Evolutionary conservation across 805 yeast genomes (phyloP).

Genomic region (Ogataea degrootiae): DNA sequence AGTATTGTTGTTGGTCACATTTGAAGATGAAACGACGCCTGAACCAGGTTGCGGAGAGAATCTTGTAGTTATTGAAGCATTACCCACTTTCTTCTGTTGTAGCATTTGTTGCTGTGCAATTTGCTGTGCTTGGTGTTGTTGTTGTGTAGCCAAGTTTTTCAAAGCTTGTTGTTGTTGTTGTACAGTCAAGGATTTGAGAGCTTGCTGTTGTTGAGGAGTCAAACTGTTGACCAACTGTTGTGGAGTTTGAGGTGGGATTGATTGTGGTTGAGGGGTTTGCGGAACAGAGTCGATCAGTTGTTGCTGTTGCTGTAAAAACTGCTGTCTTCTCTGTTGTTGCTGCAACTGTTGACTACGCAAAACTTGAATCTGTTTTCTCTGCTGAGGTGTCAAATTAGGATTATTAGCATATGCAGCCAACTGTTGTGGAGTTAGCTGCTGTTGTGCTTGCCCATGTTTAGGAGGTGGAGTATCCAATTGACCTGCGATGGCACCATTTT

Average conservation of each 20-base stretch:
- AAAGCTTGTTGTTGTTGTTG: conserved; percentile 39
- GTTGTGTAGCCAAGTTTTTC: conserved; percentile 18
- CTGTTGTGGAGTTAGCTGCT: conserved; percentile 21
- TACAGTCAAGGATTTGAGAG: conserved; percentile 34
- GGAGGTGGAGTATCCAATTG: conserved; percentile 11
- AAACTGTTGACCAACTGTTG: conserved; percentile 20
- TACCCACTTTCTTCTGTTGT: conserved; percentile 15
- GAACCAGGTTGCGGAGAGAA: conserved; percentile 28
- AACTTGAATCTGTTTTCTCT: conserved; percentile 40
- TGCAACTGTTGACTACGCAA: conserved; percentile 32
- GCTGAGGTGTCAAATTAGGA: conserved; percentile 40
- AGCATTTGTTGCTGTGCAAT: conserved; percentile 23
- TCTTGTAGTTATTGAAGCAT: conserved; percentile 24
- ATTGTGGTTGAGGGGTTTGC: conserved; percentile 11
- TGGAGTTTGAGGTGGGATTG: conserved; percentile 22
- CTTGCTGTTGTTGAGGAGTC: conserved; percentile 25
- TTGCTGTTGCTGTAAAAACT: conserved; percentile 12
- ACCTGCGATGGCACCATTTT: conserved; percentile 14
- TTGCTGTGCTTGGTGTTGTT: conserved; percentile 18
- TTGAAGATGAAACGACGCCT: not conserved
- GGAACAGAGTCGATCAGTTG: not conserved
- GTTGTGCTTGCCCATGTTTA: conserved; percentile 7
- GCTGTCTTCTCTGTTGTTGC: conserved; percentile 20
- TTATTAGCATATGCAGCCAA: conserved; percentile 25
- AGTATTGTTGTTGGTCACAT: too few species aligned